phyloP scores from a whole-genome alignment of 805 yeast genomes.

The Cyberlindnera petersonii region DNA sequence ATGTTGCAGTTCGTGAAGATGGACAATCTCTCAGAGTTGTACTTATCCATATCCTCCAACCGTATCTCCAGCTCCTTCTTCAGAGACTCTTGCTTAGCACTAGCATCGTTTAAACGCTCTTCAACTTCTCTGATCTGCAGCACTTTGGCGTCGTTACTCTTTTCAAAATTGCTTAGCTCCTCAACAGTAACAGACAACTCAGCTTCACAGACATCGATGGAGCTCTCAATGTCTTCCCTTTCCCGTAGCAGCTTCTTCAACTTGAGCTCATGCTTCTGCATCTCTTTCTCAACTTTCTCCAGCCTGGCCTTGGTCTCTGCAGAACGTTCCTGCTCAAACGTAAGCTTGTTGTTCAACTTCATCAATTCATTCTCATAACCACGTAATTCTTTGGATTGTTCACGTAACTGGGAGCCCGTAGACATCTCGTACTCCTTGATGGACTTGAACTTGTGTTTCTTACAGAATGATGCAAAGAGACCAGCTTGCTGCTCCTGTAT shows the following conservation, averaged over 20 bases:
- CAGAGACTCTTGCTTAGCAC: conserved; percentile 24
- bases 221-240: conserved; percentile 30
- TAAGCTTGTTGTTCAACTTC: conserved; percentile 54
- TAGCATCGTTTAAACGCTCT: conserved; percentile 41
- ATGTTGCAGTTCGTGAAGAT: conserved; percentile 70
- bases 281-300: conserved; percentile 38
- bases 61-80: conserved; percentile 35
- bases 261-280: conserved; percentile 33
- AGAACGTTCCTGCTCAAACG: conserved; percentile 61
- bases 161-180: conserved; percentile 34
- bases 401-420: conserved; percentile 56
- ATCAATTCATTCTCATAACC: conserved; percentile 59
- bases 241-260: conserved; percentile 32
- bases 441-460: conserved; percentile 45
- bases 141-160: conserved; percentile 29
- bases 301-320: conserved; percentile 48
- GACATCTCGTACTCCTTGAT: conserved; percentile 68
- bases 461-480: conserved; percentile 53
- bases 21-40: conserved; percentile 52
- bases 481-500: conserved; percentile 38
- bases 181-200: conserved; percentile 37
- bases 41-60: conserved; percentile 52
- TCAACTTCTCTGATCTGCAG: conserved; percentile 40
- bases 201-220: conserved; percentile 37
- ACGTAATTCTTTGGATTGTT: conserved; percentile 56